phyloP scores from a whole-genome alignment of 768 basidiomycete genomes.

The Ramaria rubella region DNA sequence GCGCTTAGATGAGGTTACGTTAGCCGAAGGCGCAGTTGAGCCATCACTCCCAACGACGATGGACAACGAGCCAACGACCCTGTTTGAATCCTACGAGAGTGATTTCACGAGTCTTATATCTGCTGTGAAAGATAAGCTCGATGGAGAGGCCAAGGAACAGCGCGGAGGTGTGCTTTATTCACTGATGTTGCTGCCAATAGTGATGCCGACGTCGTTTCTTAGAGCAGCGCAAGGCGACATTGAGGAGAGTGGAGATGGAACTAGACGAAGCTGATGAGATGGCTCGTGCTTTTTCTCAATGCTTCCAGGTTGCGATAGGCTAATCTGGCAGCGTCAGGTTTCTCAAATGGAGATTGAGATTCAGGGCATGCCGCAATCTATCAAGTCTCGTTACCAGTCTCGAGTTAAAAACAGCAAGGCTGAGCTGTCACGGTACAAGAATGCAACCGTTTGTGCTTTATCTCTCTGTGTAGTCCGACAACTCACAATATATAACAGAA shows the following conservation, averaged over 20 bases:
- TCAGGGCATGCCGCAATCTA: constrained; percentile 84
- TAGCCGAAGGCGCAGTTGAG: neutral
- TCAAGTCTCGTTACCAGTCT: constrained; percentile 68
- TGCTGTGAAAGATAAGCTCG: constrained; percentile 71
- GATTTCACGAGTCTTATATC: constrained; percentile 82
- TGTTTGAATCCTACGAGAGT: constrained; percentile 89
- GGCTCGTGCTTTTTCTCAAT: constrained; percentile 37
- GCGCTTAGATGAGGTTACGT: neutral
- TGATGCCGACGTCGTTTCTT: constrained; percentile 1
- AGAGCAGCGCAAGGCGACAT: constrained; percentile 77
- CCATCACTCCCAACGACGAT: constrained; percentile 32
- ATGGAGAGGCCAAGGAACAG: constrained; percentile 57
- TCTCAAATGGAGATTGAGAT: constrained; percentile 99
- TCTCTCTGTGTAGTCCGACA: neutral
- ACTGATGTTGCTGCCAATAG: neutral
- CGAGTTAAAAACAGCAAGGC: constrained; percentile 71
- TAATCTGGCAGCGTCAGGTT: constrained; percentile 43
- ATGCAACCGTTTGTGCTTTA: constrained; percentile 37
- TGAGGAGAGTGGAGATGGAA: constrained; percentile 88
- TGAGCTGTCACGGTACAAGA: constrained; percentile 74
- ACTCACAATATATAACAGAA: constrained; percentile 33
- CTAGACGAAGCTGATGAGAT: constrained; percentile 98
- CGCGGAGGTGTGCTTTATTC: constrained; percentile 51
- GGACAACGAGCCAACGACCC: constrained; percentile 76
- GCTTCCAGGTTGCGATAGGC: neutral